phyloP scores from a whole-genome alignment of 257 asterid species.

The Rhazya stricta region DNA sequence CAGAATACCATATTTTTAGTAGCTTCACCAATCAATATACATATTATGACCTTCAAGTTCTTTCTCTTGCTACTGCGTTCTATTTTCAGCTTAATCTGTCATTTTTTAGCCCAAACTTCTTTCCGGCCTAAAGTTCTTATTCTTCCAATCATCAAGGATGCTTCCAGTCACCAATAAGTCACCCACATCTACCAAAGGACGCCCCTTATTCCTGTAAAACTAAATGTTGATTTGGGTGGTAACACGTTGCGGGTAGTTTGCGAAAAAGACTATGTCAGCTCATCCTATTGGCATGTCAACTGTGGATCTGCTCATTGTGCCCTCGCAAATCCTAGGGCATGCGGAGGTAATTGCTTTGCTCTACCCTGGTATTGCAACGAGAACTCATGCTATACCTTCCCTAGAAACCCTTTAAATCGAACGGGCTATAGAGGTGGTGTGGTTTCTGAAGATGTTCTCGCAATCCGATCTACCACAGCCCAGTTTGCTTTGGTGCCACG shows the following conservation, averaged over 20 bases:
- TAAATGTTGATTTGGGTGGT: too few relatives aligned
- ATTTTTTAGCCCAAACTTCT: background rate
- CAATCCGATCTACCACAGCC: slow-evolving; percentile 12
- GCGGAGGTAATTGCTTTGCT: background rate
- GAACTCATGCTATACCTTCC: background rate
- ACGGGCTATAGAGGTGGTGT: background rate
- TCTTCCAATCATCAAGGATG: slow-evolving; percentile 1
- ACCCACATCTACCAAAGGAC: slow-evolving; percentile 16
- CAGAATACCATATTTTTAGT: too few relatives aligned
- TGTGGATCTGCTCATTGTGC: too few relatives aligned
- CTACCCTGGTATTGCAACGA: background rate
- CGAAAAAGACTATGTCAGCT: too few relatives aligned
- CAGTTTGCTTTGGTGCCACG: slow-evolving; percentile 16
- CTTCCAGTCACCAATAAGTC: slow-evolving; percentile 7
- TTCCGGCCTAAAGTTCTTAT: slow-evolving; percentile 11
- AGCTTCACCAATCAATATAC: too few relatives aligned
- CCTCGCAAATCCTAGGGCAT: too few relatives aligned
- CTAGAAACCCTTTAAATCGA: background rate
- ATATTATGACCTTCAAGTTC: too few relatives aligned
- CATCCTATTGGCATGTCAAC: too few relatives aligned
- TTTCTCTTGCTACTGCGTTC: too few relatives aligned
- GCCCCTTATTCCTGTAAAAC: too few relatives aligned
- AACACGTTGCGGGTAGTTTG: too few relatives aligned
- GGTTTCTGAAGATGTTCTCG: slow-evolving; percentile 1
- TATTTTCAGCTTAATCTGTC: background rate